phyloP scores from a whole-genome alignment of 345 rosid genomes.

The Acer yangbiense region DNA sequence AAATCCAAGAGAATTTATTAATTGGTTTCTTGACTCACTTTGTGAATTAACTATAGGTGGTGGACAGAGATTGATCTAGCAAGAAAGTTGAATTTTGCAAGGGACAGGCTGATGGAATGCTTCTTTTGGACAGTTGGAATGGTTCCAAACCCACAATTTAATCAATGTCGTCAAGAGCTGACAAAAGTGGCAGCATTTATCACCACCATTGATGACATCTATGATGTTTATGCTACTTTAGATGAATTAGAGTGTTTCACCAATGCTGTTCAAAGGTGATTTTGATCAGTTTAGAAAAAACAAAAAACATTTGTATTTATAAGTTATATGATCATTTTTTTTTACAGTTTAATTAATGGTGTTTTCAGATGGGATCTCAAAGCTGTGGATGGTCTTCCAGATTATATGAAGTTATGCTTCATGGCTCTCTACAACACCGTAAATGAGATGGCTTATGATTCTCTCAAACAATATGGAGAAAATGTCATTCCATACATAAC shows the following conservation, averaged over 20 bases:
- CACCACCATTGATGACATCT: constrained; percentile 46
- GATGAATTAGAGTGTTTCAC: constrained; percentile 46
- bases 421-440: constrained; percentile 43
- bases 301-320: no score
- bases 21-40: not conserved
- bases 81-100: constrained; percentile 37
- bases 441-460: constrained; percentile 48
- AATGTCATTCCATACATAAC: constrained; percentile 27
- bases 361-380: constrained; percentile 48
- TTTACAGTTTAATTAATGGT: not conserved
- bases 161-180: constrained; percentile 26
- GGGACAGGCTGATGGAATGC: constrained; percentile 56
- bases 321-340: no score
- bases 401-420: constrained; percentile 43
- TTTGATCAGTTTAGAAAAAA: not conserved
- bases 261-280: constrained; percentile 36
- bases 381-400: constrained; percentile 35
- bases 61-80: constrained; percentile 36
- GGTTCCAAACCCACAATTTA: constrained; percentile 29
- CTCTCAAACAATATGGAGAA: constrained; percentile 34
- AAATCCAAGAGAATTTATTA: not conserved
- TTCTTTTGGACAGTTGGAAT: constrained; percentile 48
- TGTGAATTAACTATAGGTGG: constrained; percentile 31
- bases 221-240: constrained; percentile 42
- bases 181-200: constrained; percentile 41